These are phyloP conservation scores for Hanseniaspora singularis DNA, from an alignment of 805 yeast genomes.

Conservation along the genomic window DNA sequence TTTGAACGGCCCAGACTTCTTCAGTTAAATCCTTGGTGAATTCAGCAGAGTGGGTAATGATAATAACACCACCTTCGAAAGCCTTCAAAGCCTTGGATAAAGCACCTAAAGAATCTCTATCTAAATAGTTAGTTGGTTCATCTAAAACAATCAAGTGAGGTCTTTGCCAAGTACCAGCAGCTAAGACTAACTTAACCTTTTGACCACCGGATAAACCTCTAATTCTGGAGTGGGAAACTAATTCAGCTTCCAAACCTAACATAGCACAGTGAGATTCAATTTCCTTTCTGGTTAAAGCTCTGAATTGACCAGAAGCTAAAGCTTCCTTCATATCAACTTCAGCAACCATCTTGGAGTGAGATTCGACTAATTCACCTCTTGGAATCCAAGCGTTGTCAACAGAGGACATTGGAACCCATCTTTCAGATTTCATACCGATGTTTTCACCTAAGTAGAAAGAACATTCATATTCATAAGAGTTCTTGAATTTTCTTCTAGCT, in stretches of 20 bases:
- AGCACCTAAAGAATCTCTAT: constrained; percentile 99
- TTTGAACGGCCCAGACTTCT: constrained; percentile 99
- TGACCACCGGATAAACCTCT: constrained; percentile 99
- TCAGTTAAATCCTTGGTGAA: constrained; percentile 98
- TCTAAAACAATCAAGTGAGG: constrained; percentile 98
- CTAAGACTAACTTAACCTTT: constrained; percentile 98
- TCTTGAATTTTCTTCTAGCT: constrained; percentile 99
- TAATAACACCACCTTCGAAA: constrained; percentile 99
- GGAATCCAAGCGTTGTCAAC: constrained; percentile 99
- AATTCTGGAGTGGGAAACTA: constrained; percentile 98
- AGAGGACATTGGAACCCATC: constrained; percentile 99
- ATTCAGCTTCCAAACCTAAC: constrained; percentile 97
- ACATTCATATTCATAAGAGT: constrained; percentile 99
- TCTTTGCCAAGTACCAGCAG: constrained; percentile 99
- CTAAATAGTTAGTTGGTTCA: constrained; percentile 99
- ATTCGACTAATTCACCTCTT: constrained; percentile 94
- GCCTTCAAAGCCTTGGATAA: constrained; percentile 96
- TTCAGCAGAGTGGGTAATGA: constrained; percentile 99
- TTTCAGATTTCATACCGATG: constrained; percentile 96
- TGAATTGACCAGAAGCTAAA: constrained; percentile 99
- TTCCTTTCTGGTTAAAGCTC: constrained; percentile 99
- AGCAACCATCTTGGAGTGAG: constrained; percentile 98
- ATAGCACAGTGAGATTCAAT: constrained; percentile 97
- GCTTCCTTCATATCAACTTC: constrained; percentile 99
- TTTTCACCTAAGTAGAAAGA: constrained; percentile 96